Conservation (phyloP, 2,329 filamentous ascomycete species). For the Fusarium sp. region DNA sequence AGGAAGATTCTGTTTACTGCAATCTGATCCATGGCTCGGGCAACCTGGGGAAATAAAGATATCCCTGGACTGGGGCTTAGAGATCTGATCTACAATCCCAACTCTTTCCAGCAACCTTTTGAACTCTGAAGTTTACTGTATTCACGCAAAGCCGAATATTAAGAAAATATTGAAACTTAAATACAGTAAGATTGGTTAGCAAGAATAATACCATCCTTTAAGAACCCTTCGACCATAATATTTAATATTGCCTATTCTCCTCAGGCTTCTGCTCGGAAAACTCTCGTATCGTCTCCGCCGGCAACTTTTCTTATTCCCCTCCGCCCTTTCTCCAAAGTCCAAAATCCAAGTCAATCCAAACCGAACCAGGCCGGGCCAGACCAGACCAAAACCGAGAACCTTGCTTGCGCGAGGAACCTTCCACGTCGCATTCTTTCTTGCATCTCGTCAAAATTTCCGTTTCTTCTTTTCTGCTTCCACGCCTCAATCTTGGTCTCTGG, state of each 20-base stretch:
- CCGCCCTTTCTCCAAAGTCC: slow-evolving; percentile 33
- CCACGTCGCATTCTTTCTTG: slow-evolving; percentile 18
- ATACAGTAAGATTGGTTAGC: not conserved
- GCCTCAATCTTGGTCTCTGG: not conserved
- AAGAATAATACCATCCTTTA: not conserved
- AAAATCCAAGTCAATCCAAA: too few relatives aligned
- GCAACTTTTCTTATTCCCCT: slow-evolving; percentile 4
- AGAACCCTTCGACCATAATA: not conserved
- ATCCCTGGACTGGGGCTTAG: not conserved
- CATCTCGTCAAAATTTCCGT: slow-evolving; percentile 19
- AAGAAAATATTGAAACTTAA: not conserved
- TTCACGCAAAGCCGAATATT: not conserved
- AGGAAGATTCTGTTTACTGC: too few relatives aligned
- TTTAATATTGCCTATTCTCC: not conserved
- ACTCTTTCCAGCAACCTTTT: too few relatives aligned
- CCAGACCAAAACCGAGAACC: slow-evolving; percentile 2
- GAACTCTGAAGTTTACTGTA: too few relatives aligned
- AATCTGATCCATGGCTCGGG: too few relatives aligned
- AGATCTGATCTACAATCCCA: too few relatives aligned
- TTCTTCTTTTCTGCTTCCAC: not conserved
- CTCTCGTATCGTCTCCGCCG: slow-evolving; percentile 1
- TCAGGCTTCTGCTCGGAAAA: not conserved
- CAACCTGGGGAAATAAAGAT: not conserved
- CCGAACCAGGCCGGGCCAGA: slow-evolving; percentile 11
- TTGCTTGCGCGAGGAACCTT: slow-evolving; percentile 4